These are phyloP conservation scores for Trichoderma oligosporum DNA, from an alignment of 2,329 filamentous ascomycete species.

Conservation along the genomic window DNA sequence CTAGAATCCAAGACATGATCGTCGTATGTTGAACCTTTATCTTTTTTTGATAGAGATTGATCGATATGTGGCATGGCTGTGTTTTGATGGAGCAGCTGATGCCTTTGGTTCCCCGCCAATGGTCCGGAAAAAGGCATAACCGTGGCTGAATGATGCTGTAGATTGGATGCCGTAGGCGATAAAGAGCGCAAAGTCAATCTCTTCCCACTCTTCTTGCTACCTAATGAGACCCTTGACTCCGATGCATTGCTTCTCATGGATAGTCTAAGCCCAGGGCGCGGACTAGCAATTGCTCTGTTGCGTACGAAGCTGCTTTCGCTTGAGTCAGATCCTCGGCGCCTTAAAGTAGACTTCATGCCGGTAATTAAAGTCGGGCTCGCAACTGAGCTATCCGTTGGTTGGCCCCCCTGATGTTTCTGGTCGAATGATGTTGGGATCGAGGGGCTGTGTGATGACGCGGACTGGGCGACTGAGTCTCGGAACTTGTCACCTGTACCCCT, in stretches of 20 bases:
- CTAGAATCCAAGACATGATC: slow-evolving; percentile 65
- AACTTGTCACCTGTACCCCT: slow-evolving; percentile 14
- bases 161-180: slow-evolving; percentile 60
- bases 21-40: slow-evolving; percentile 52
- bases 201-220: slow-evolving; percentile 40
- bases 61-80: slow-evolving; percentile 35
- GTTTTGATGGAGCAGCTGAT: slow-evolving; percentile 43
- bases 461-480: slow-evolving; percentile 24
- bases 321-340: slow-evolving; percentile 58
- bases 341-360: slow-evolving; percentile 36
- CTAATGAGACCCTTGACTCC: slow-evolving; percentile 29
- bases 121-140: slow-evolving; percentile 32
- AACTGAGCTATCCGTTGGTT: slow-evolving; percentile 26
- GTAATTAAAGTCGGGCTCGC: slow-evolving; percentile 19
- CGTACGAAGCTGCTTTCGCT: slow-evolving; percentile 83
- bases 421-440: slow-evolving; percentile 18
- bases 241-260: slow-evolving; percentile 59
- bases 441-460: slow-evolving; percentile 31
- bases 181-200: slow-evolving; percentile 67
- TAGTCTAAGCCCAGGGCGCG: slow-evolving; percentile 61
- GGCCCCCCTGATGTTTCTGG: slow-evolving; percentile 26
- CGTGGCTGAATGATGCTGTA: slow-evolving; percentile 42
- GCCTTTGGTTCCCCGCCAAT: slow-evolving; percentile 37
- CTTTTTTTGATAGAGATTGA: slow-evolving; percentile 39
- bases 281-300: slow-evolving; percentile 43